Evolutionary conservation across 2,329 filamentous ascomycete genomes (phyloP).

Genomic region (Alternaria sp.): DNA sequence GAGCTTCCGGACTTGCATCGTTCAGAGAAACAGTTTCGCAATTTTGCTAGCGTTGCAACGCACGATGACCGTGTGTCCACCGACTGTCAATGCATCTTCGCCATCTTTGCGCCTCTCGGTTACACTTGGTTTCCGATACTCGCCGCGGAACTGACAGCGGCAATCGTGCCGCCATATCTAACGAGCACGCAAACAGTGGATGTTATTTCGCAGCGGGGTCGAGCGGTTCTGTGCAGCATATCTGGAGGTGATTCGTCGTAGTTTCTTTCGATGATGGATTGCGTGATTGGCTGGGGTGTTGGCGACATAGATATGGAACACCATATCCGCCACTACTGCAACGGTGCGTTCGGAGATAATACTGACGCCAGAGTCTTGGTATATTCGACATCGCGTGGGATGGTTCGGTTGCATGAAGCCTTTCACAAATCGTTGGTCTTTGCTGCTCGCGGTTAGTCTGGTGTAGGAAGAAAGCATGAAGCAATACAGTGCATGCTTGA

Average conservation of each 20-base stretch:
- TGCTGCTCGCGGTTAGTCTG: conserved; percentile 4
- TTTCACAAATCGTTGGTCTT: neutral
- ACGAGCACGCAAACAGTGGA: neutral
- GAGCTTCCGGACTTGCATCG: neutral
- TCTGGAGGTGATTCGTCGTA: conserved; percentile 31
- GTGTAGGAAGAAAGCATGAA: conserved; percentile 28
- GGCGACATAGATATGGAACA: conserved; percentile 34
- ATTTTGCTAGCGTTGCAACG: conserved; percentile 3
- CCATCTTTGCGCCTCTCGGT: neutral
- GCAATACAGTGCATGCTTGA: conserved; percentile 39
- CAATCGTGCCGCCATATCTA: neutral
- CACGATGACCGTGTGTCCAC: neutral
- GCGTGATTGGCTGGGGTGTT: conserved; percentile 42
- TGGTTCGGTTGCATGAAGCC: conserved; percentile 3
- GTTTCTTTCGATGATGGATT: conserved; percentile 26
- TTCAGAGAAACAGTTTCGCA: neutral
- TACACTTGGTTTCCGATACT: neutral
- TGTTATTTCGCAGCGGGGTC: neutral
- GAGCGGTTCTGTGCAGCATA: neutral
- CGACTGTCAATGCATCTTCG: neutral
- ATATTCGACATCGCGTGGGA: conserved; percentile 10
- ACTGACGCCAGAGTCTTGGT: conserved; percentile 3
- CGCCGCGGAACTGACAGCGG: neutral
- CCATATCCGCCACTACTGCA: conserved; percentile 10
- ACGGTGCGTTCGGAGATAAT: conserved; percentile 10